A percentile compares a stretch with the other conserved stretches of the same genome.
Evolutionary conservation across 2,329 filamentous ascomycete species (phyloP).

Genomic region (Thielaviopsis ethacetica): DNA sequence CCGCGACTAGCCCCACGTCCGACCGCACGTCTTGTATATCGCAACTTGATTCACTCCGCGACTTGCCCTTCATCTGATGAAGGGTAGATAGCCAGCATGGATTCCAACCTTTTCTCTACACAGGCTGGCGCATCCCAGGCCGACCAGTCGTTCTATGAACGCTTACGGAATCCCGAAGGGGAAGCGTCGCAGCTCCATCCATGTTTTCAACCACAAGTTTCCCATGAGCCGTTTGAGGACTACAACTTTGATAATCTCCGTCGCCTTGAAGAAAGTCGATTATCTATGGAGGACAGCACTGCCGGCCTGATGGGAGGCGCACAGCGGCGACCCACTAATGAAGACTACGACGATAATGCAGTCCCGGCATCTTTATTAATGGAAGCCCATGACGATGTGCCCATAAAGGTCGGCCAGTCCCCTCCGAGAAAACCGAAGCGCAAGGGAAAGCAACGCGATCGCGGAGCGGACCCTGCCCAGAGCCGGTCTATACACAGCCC

Average conservation of each 20-base stretch:
- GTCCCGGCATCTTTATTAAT: slow-evolving; percentile 48
- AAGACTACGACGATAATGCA: slow-evolving; percentile 41
- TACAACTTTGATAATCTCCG: slow-evolving; percentile 30
- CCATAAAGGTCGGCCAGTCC: slow-evolving; percentile 10
- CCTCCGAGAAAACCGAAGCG: slow-evolving; percentile 12
- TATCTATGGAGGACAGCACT: slow-evolving; percentile 24
- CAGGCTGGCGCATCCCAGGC: slow-evolving; percentile 22
- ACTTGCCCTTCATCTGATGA: background rate
- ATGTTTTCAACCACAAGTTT: background rate
- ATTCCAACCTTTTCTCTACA: slow-evolving; percentile 29
- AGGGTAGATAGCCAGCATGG: background rate
- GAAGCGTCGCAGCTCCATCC: background rate
- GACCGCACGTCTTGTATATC: background rate
- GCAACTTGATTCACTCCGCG: background rate
- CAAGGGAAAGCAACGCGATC: slow-evolving; percentile 15
- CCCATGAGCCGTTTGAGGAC: slow-evolving; percentile 33
- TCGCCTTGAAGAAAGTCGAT: slow-evolving; percentile 29
- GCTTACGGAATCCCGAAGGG: slow-evolving; percentile 20
- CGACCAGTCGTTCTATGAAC: slow-evolving; percentile 32
- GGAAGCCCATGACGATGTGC: slow-evolving; percentile 27
- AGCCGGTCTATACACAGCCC: background rate
- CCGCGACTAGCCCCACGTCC: background rate
- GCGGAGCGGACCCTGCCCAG: background rate
- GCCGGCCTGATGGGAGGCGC: slow-evolving; percentile 10
- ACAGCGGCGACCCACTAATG: slow-evolving; percentile 13